These are phyloP conservation scores for Russula lepida DNA, from an alignment of 768 basidiomycete species.

Conservation along the genomic window DNA sequence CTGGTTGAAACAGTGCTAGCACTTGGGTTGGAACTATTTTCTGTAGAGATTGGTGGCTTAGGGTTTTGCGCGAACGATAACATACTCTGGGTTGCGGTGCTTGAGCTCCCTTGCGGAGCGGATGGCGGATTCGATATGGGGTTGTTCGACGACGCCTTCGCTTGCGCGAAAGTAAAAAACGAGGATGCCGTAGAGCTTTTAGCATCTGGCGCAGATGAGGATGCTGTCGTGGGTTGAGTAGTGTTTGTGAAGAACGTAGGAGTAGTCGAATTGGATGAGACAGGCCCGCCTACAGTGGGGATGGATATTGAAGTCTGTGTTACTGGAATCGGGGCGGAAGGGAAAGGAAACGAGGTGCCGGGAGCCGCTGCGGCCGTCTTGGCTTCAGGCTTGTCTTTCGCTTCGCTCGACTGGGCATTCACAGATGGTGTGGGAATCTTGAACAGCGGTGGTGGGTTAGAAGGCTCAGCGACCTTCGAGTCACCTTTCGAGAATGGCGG, in stretches of 20 bases:
- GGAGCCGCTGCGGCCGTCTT: not conserved
- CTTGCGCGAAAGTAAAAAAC: slow-evolving; percentile 1
- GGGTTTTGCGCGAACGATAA: slow-evolving; percentile 5
- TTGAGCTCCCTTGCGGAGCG: not conserved
- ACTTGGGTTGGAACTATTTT: not conserved
- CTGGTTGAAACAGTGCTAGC: slow-evolving; percentile 9
- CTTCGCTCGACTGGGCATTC: not conserved
- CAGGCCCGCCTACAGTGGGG: slow-evolving; percentile 10
- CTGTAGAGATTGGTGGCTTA: not conserved
- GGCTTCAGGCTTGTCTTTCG: slow-evolving; percentile 6
- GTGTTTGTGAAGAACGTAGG: slow-evolving; percentile 28
- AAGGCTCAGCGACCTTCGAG: not conserved
- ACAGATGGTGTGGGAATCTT: slow-evolving; percentile 3
- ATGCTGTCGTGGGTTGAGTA: not conserved
- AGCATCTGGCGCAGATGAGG: not conserved
- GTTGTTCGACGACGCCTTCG: slow-evolving; percentile 8
- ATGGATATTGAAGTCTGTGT: not conserved
- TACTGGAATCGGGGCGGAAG: not conserved
- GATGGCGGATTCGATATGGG: slow-evolving; percentile 16
- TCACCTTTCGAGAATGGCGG: not conserved
- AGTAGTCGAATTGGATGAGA: slow-evolving; percentile 13
- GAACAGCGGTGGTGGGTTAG: slow-evolving; percentile 1
- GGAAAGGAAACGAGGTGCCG: slow-evolving; percentile 12
- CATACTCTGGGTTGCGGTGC: not conserved
- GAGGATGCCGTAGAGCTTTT: not conserved